Conservation (phyloP, 1,284 basidiomycete genomes). For the Ustilago bromivora region DNA sequence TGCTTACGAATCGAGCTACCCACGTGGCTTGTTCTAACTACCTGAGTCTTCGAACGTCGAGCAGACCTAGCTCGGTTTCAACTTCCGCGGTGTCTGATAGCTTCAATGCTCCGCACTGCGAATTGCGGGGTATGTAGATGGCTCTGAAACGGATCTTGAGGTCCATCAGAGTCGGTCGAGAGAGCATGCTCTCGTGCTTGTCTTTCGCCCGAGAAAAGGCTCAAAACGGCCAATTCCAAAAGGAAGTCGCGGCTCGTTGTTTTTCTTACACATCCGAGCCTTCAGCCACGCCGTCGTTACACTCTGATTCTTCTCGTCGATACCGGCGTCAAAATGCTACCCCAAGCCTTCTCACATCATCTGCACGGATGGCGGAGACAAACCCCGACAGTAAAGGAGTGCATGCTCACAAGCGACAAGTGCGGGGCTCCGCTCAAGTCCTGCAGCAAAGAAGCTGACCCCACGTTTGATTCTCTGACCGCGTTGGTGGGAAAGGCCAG, state of each 20-base stretch:
- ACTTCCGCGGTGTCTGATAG: not conserved
- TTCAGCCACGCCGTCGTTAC: constrained; percentile 8
- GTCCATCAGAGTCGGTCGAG: constrained; percentile 29
- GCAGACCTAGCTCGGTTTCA: not conserved
- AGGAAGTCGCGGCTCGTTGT: constrained; percentile 21
- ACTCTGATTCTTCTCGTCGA: not conserved
- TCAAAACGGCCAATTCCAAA: constrained; percentile 1
- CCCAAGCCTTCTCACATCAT: not conserved
- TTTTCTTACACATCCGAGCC: not conserved
- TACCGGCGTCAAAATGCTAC: not conserved
- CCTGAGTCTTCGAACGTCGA: not conserved
- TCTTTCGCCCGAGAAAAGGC: constrained; percentile 12
- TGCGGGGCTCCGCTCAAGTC: constrained; percentile 16
- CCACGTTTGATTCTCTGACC: not conserved
- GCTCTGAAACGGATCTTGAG: not conserved
- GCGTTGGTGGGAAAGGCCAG: not conserved
- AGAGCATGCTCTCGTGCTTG: not conserved
- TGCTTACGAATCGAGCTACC: not conserved
- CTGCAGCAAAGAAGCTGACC: not conserved
- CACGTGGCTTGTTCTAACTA: not conserved
- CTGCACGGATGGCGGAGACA: not conserved
- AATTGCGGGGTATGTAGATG: constrained; percentile 1
- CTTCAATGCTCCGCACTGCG: not conserved
- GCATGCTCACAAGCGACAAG: not conserved
- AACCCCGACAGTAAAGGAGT: not conserved